Percentiles rank a stretch among this genome's conserved stretches.
phyloP scores from a whole-genome alignment of 768 basidiomycete species.

The Tephrocybe sp. region DNA sequence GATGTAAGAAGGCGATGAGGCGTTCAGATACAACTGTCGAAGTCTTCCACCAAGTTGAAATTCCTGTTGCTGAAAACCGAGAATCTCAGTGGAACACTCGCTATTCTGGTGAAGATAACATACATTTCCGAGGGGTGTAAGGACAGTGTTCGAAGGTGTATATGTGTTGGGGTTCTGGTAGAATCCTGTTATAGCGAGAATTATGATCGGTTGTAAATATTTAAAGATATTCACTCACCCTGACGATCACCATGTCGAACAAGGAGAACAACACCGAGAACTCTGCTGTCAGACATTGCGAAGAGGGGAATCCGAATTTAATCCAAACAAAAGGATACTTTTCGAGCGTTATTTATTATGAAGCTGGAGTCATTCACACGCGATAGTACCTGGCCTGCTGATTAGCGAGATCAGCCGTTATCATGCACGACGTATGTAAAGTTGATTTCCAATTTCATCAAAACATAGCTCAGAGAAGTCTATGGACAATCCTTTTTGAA shows the following conservation, averaged over 20 bases:
- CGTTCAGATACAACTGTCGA: constrained; percentile 51
- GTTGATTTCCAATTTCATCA: no score
- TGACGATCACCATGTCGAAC: constrained; percentile 59
- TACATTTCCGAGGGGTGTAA: constrained; percentile 70
- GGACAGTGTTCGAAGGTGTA: constrained; percentile 50
- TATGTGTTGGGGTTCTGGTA: constrained; percentile 63
- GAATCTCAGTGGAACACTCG: neutral
- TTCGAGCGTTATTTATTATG: neutral
- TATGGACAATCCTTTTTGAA: no score
- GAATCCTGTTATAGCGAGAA: constrained; percentile 47
- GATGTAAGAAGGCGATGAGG: constrained; percentile 52
- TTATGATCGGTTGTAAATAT: neutral
- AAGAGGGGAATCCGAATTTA: neutral
- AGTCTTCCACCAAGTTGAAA: constrained; percentile 52
- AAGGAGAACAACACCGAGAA: constrained; percentile 57
- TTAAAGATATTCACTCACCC: constrained; percentile 25
- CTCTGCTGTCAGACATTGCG: constrained; percentile 26
- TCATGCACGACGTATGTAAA: neutral
- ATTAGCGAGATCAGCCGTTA: neutral
- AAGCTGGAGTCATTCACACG: neutral
- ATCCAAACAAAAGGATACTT: neutral
- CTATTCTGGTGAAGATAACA: constrained; percentile 18
- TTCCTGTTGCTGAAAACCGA: constrained; percentile 46
- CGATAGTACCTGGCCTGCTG: neutral
- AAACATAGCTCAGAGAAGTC: no score